These are phyloP conservation scores for Conoideocrella luteorostrata DNA, from an alignment of 2,329 filamentous ascomycete species.

Conservation along the genomic window DNA sequence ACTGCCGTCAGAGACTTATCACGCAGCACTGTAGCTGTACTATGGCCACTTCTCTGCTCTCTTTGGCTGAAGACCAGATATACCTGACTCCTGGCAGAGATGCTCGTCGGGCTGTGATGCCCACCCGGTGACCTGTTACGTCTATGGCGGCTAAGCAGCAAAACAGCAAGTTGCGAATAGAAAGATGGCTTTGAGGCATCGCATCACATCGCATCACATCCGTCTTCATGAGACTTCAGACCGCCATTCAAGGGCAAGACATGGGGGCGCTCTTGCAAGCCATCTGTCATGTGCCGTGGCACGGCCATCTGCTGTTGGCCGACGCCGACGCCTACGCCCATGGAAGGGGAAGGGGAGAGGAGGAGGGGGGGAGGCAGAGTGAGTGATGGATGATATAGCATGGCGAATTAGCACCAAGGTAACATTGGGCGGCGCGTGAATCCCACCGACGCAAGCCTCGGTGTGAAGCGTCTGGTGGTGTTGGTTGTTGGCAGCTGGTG, in stretches of 20 bases:
- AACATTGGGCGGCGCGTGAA: conserved; percentile 5
- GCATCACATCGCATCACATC: neutral
- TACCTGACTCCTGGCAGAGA: no score
- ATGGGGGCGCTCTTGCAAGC: neutral
- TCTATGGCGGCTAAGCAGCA: neutral
- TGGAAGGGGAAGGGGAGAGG: no score
- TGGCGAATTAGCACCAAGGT: neutral
- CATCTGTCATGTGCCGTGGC: conserved; percentile 4
- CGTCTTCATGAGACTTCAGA: neutral
- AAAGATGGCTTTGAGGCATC: no score
- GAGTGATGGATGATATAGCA: neutral
- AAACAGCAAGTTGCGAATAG: neutral
- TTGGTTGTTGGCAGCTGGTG: no score
- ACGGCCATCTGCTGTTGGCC: neutral
- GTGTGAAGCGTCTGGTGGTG: neutral
- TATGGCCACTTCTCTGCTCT: neutral
- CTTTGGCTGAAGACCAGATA: no score
- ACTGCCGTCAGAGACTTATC: no score
- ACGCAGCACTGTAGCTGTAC: no score
- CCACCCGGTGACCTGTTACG: neutral
- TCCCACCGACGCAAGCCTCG: conserved; percentile 1
- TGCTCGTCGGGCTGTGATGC: no score
- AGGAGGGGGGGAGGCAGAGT: neutral
- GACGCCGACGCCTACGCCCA: no score
- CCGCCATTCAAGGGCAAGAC: neutral